phyloP scores from a whole-genome alignment of 352 stramenopile species.

The Halophytophthora batemanensis region DNA sequence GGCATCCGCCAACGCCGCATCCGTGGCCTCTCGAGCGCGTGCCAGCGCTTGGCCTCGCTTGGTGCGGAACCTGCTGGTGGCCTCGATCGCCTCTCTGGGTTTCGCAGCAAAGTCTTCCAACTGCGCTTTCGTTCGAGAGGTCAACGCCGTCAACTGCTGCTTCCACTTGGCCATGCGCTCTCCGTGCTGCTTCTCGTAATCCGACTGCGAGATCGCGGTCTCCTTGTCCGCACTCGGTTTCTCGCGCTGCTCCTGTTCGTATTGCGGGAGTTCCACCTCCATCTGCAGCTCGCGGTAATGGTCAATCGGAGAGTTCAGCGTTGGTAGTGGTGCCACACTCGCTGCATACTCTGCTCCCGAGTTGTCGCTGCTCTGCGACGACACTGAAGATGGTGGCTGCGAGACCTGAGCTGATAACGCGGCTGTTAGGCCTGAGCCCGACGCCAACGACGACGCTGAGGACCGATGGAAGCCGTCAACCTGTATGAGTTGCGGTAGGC shows the following conservation, averaged over 20 bases:
- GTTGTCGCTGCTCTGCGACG: constrained; percentile 17
- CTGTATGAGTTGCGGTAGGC: constrained; percentile 55
- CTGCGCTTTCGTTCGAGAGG: constrained; percentile 37
- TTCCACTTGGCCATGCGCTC: constrained; percentile 52
- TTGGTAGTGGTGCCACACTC: constrained; percentile 7
- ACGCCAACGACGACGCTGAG: constrained; percentile 2
- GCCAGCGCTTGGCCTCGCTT: constrained; percentile 21
- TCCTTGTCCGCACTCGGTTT: constrained; percentile 12
- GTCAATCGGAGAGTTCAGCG: constrained; percentile 26
- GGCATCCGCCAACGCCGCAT: constrained; percentile 45
- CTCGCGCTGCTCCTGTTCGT: constrained; percentile 18
- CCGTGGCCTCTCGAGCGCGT: constrained; percentile 30
- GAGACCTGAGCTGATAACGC: background rate
- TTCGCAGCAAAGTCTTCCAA: constrained; percentile 25
- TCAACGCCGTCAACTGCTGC: constrained; percentile 43
- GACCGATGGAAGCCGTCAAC: constrained; percentile 51
- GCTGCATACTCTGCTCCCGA: constrained; percentile 4
- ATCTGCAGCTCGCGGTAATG: constrained; percentile 31
- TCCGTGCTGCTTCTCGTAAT: constrained; percentile 45
- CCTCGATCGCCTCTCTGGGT: constrained; percentile 16
- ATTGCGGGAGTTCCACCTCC: constrained; percentile 14
- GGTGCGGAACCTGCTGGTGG: constrained; percentile 18
- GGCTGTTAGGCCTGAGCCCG: too few species aligned
- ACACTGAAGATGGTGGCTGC: constrained; percentile 5
- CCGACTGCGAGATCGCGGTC: constrained; percentile 18